Evolutionary conservation across 495 filamentous ascomycete species (phyloP), one percentile per base, ranked within the genome.

Genomic region (Talaromyces adpressus): DNA sequence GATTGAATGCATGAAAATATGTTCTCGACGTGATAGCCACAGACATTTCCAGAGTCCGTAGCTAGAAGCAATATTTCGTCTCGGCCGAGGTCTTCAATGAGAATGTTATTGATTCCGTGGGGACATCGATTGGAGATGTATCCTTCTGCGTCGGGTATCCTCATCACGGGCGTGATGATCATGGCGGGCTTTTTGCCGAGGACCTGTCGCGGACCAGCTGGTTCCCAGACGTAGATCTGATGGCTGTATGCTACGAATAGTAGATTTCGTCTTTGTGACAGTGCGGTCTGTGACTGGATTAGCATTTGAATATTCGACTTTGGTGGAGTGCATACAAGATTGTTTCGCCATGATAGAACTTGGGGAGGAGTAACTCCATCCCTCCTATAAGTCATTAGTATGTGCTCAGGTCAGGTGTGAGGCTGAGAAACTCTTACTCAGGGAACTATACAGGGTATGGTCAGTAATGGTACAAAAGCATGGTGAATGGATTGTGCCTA

Each of bases 41-140:
- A 82, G 9, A 95, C 87, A 73, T 98, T 93, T 5, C 94, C 94
- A 65, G 97, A 92, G 67, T 97, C 94, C 62, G 87, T 92, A 11
- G 81, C 85, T 51, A 89, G 77, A 2, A 93, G 72, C 20, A 97
- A 63, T 12, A 96, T 85, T 72, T 98, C 94, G 53, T 92, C 83
- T 30, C 84, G 74, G 2, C 94, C 94, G 2, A 98, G 76, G 57
- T 90, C 85, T 47, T 92, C 90, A 20, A 96, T 80, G 36, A 91
- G 81, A 2, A 98, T 74, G 62, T 87, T 83, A 68, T 95, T 97
- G 61, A 96, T 84, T 20, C 83, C 81, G 72, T 97, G 93, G 0
- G 87, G 85, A 16, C 79, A 72, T 0, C 49, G 36, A 0, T 59
- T 69, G 64, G 90, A 82, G 18, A 94, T 78, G 58, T 81, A 82